Base-by-base conservation (phyloP, 2,329 filamentous ascomycete genomes). In the Ascochyta rabiei region DNA sequence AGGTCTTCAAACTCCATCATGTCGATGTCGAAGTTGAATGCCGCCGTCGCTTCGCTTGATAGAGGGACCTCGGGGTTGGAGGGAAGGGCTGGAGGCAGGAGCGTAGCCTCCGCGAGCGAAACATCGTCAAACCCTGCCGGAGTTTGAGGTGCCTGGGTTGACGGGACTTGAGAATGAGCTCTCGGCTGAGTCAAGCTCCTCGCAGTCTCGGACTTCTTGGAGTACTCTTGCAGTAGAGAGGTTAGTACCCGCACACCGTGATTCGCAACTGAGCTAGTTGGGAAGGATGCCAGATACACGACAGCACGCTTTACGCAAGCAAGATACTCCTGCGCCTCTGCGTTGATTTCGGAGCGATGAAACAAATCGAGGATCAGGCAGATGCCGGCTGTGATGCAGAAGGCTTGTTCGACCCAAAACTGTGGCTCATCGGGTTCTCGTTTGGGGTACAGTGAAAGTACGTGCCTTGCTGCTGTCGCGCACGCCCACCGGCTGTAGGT, bases 401-500 rank as follows among this genome's bases (percentile, higher is more conserved):
- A 72, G 4, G 70, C 67, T 50, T 72, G 69, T 43, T 73, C 70
- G 8, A 78, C 76, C 77, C 77, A 79, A 48, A 77, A 67, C 13
- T 76, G 70, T 2, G 78, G 77, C 23, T 76, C 76, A 7, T 74
- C 64, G 2, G 74, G 68, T 13, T 72, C 69, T 1, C 70, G 66
- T 19, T 68, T 65, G 15, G 63, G 70, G 56, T 77, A 75, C 21
- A 74, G 67, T 16, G 75, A 73, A 43, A 75, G 60, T 50, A 81
- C 79, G 43, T 65, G 77, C 62, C 70, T 73, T 19, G 77, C 72
- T 3, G 76, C 75, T 10, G 70, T 75, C 39, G 75, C 69, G 46
- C 76, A 78, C 0, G 77, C 77, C 63, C 75, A 74, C 19, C 77
- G 69, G 8, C 74, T 79, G 50, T 78, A 77, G 3, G 70, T 71